A percentile compares a stretch with the other conserved stretches of the same genome.
phyloP scores from a whole-genome alignment of 1,284 basidiomycete species.

The Phellopilus nigrolimitatus region DNA sequence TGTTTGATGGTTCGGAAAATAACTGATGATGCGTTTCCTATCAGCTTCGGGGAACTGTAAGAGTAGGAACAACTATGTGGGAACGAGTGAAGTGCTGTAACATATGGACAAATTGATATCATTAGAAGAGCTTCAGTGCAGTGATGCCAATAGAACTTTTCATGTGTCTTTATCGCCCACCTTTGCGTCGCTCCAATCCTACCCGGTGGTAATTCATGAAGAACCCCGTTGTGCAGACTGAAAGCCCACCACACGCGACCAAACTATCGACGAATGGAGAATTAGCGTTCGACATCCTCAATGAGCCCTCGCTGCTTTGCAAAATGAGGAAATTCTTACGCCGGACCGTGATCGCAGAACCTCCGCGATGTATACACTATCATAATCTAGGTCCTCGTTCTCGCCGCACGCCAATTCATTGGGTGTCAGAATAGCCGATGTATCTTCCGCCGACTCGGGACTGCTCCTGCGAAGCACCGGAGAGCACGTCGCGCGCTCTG shows the following conservation, averaged over 20 bases:
- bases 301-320: no score
- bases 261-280: background rate
- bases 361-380: slow-evolving; percentile 13
- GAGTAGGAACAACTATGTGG: background rate
- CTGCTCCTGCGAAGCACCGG: background rate
- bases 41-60: slow-evolving; percentile 19
- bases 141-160: no score
- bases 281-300: background rate
- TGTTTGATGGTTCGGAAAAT: background rate
- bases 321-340: background rate
- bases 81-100: background rate
- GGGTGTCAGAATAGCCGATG: background rate
- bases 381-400: background rate
- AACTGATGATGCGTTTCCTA: background rate
- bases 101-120: background rate
- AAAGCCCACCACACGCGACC: slow-evolving; percentile 13
- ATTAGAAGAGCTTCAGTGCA: no score
- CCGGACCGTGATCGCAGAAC: slow-evolving; percentile 11
- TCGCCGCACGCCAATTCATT: background rate
- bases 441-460: background rate
- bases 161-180: no score
- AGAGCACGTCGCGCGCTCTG: background rate
- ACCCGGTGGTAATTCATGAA: background rate
- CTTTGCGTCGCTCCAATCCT: no score
- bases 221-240: slow-evolving; percentile 9